A percentile compares a stretch with the other conserved stretches of the same genome.
Evolutionary conservation across 805 yeast species (phyloP).

Genomic region (Teunomyces kruisii): DNA sequence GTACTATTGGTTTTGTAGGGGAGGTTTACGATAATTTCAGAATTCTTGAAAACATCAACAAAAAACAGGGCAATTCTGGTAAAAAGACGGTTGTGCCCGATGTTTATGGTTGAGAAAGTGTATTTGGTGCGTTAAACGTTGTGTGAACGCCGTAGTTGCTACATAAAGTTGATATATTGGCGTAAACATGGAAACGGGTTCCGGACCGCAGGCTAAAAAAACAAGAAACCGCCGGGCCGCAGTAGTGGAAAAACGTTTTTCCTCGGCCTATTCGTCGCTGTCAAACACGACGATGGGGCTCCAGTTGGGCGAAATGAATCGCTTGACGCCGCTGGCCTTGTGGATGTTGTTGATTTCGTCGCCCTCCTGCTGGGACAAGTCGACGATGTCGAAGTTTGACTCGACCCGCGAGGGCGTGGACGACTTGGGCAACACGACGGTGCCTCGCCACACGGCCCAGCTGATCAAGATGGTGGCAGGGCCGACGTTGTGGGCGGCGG

Average conservation of each 20-base stretch:
- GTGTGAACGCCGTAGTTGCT: no score
- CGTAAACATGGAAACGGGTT: not conserved
- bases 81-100: no score
- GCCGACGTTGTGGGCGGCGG: constrained; percentile 29
- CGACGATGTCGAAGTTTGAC: constrained; percentile 34
- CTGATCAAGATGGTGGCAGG: constrained; percentile 39
- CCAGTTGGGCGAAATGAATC: constrained; percentile 40
- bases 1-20: no score
- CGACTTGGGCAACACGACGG: constrained; percentile 41
- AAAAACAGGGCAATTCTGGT: no score
- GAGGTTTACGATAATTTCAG: no score
- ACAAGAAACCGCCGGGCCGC: not conserved
- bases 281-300: constrained; percentile 28
- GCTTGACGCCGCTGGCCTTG: constrained; percentile 23
- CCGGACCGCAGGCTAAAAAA: no score
- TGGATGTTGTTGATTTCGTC: constrained; percentile 20
- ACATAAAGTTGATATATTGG: no score
- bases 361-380: constrained; percentile 37
- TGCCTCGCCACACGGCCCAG: constrained; percentile 41
- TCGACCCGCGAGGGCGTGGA: constrained; percentile 31
- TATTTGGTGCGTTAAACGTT: no score
- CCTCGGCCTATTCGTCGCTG: constrained; percentile 10
- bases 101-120: no score
- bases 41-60: no score
- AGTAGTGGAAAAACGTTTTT: no score